Evolutionary conservation across 2,329 filamentous ascomycete genomes (phyloP), one percentile per base, ranked within the genome.

Genomic region (Metarhizium sp.): DNA sequence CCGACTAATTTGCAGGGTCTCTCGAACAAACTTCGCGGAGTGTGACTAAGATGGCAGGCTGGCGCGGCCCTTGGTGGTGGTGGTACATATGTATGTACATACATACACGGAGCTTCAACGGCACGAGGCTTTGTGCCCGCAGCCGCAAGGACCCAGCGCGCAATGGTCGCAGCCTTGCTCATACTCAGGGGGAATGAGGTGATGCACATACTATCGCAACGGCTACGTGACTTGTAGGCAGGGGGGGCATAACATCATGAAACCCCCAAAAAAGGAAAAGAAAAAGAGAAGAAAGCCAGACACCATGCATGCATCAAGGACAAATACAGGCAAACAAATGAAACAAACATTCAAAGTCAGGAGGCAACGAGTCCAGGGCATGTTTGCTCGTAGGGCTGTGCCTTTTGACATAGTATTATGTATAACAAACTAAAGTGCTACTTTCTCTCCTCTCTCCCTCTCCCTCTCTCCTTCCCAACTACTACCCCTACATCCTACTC

Each of bases 401-500:
- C 13, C 11, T 16, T 2, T 14, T 13, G 8, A 5, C 10, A 40
- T 5, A 5, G 13, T 11, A 16, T 16, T 16, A 16, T 16, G 38
- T 40, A 40, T 16, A 16, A 40, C 38, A 40, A 13, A 13, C 14
- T 40, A 14, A 16, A 3, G 2, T 8, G 42, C 42, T 20, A 20
- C 11, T 10, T 11, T 10, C 42, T 20, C 10, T 16, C 6, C 1
- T 4, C 42, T 45, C 5, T 11, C 6, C 16, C n/a, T 45, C 6
- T 25, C 1, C 7, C 42, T 11, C 6, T 8, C 42, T 45, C 42
- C 1, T 10, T 20, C 42, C 8, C 38, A 10, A 34, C 32, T 40
- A 13, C 38, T 16, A 40, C 38, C 13, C 8, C 38, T 40, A 5
- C 14, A 5, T n/a, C 42, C 47, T 73, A 79, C 42, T 92, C 87